Base-by-base conservation (phyloP, 768 basidiomycete genomes). In the Pholiota molesta region DNA sequence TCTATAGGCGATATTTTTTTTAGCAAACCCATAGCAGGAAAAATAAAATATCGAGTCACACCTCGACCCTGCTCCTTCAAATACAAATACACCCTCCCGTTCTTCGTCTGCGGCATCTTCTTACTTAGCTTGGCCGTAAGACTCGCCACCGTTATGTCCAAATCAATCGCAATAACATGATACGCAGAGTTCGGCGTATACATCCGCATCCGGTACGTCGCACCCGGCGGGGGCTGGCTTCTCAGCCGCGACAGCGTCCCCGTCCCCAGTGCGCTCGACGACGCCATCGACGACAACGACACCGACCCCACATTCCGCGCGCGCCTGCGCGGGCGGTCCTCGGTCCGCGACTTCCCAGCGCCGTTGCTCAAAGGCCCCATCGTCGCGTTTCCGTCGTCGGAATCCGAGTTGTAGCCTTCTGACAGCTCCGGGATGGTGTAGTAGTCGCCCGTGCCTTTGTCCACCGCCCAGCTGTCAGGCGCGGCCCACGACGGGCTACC, bases 391-490 rank as follows among this genome's bases (percentile, higher is more conserved):
- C 31, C 57, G 33, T 23, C 57, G 4, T 64, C 62, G 3, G 62
- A 60, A 14, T 59, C 62, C 13, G 60, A 55, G 23, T 65, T 61
- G 14, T 55, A 29, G 11, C 53, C 35, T 55, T 62, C 52, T 16
- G 57, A 60, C 8, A 59, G 29, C 19, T 65, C 64, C 13, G 45
- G 56, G 9, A 63, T 57, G 57, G 60, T 61, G 54, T 60, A 55
- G 52, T 31, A 62, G 58, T 60, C 64, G 14, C 60, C 65, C 19
- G 45, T 57, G 55, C 63, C 64, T 58, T 79, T 81, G 52, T 84
- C 83, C 14, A 91, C 88, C 1, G 81, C 88, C 91, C 92, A 93
- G 59, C 90, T 91, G 68, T 92, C 84, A 1, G 92, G 92, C 5
- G 92, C 77, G 2, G 74, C 83, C 92, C 92, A 94, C 21, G 74